Evolutionary conservation across 352 stramenopile genomes (phyloP).

Genomic region (Globisporangium cystogenes): DNA sequence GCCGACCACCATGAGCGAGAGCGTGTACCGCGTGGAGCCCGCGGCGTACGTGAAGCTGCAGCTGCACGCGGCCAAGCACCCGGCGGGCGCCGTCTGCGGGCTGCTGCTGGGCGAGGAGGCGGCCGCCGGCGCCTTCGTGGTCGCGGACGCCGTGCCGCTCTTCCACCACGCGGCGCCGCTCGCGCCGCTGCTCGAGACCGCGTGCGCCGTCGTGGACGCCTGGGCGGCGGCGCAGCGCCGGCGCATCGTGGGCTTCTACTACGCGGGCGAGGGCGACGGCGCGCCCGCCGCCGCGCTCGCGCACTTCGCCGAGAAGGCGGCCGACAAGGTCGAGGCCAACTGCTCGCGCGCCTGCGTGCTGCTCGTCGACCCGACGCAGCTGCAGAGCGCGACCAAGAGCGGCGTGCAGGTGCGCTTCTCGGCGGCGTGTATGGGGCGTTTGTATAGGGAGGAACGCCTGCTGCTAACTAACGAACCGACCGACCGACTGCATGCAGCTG

Average conservation of each 20-base stretch:
- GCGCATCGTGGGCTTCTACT: conserved; percentile 70
- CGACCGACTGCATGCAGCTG: conserved; percentile 12
- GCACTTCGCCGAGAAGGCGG: conserved; percentile 56
- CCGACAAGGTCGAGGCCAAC: conserved; percentile 61
- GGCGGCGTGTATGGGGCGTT: too few species aligned
- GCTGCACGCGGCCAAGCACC: conserved; percentile 65
- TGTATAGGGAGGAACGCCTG: too few species aligned
- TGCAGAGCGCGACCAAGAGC: conserved; percentile 43
- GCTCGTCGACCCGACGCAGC: conserved; percentile 56
- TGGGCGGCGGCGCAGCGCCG: conserved; percentile 36
- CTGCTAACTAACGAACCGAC: background rate
- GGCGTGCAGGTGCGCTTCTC: conserved; percentile 49
- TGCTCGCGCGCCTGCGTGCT: conserved; percentile 67
- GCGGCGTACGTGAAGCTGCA: conserved; percentile 71
- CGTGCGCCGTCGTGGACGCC: conserved; percentile 61
- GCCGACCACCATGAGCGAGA: conserved; percentile 41
- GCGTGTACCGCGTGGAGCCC: conserved; percentile 53
- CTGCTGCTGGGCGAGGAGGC: conserved; percentile 54
- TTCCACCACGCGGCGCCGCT: conserved; percentile 76
- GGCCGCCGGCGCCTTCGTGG: conserved; percentile 23
- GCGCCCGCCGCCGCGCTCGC: conserved; percentile 36
- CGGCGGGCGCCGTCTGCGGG: conserved; percentile 34
- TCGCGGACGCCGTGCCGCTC: conserved; percentile 64
- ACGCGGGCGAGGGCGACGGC: conserved; percentile 26
- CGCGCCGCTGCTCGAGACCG: conserved; percentile 57